These are phyloP conservation scores for Camillea tinctor DNA, from an alignment of 2,329 filamentous ascomycete genomes.

Conservation along the genomic window DNA sequence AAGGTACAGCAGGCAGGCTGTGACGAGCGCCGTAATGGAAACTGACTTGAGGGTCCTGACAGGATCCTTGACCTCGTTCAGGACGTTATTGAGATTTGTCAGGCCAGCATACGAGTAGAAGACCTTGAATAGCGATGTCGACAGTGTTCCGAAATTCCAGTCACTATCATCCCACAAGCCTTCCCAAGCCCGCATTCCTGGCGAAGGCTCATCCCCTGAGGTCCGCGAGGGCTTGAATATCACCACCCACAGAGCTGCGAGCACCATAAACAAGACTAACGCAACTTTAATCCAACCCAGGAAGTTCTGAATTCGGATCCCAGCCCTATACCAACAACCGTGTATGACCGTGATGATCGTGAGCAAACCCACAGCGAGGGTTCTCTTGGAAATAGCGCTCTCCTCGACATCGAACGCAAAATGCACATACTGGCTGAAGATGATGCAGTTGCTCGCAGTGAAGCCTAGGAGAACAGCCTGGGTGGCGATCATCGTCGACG, in stretches of 20 bases:
- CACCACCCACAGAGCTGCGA: conserved; percentile 60
- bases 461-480: conserved; percentile 65
- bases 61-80: conserved; percentile 70
- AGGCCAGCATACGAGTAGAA: conserved; percentile 69
- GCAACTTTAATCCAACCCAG: conserved; percentile 64
- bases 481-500: conserved; percentile 61
- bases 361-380: conserved; percentile 56
- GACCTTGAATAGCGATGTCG: conserved; percentile 66
- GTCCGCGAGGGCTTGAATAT: conserved; percentile 37
- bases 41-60: conserved; percentile 64
- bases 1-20: conserved; percentile 63
- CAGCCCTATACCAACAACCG: conserved; percentile 54
- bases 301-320: conserved; percentile 59
- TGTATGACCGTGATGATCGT: conserved; percentile 59
- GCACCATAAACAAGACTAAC: conserved; percentile 59
- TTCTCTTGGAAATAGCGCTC: conserved; percentile 51
- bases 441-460: conserved; percentile 68
- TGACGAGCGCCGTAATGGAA: conserved; percentile 57
- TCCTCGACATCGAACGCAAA: conserved; percentile 56
- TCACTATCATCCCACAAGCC: conserved; percentile 62
- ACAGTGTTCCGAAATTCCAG: conserved; percentile 68
- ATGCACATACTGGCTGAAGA: conserved; percentile 64
- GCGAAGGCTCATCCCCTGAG: conserved; percentile 14
- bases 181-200: conserved; percentile 40
- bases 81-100: conserved; percentile 66